Conservation (phyloP, 1,284 basidiomycete genomes). For the Ustilago hordei region DNA sequence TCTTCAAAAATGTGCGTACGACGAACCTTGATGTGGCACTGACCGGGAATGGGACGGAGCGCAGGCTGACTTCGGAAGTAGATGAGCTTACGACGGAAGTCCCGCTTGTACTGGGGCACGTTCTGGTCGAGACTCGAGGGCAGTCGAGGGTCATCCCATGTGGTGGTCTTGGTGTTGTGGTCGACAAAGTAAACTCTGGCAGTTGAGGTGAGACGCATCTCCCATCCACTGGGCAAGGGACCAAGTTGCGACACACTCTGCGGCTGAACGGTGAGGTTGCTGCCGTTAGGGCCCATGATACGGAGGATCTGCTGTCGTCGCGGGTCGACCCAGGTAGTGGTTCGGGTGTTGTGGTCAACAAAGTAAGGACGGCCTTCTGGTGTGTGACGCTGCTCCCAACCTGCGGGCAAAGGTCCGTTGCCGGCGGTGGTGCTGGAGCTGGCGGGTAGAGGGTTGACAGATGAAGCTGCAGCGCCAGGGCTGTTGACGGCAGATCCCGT, state of each 20-base stretch:
- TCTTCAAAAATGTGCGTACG: conserved; percentile 95
- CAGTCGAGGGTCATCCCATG: conserved; percentile 92
- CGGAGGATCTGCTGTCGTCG: conserved; percentile 85
- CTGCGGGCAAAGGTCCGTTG: conserved; percentile 85
- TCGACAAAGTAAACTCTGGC: conserved; percentile 96
- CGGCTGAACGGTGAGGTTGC: conserved; percentile 81
- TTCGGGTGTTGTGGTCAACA: conserved; percentile 89
- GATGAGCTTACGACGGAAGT: conserved; percentile 97
- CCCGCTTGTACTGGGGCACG: conserved; percentile 99
- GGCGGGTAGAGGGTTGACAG: conserved; percentile 48
- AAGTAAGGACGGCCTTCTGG: conserved; percentile 98
- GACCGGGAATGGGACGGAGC: conserved; percentile 82
- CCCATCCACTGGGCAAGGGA: conserved; percentile 94
- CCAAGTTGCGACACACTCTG: conserved; percentile 90
- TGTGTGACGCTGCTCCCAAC: conserved; percentile 98
- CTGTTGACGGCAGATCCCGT: conserved; percentile 38
- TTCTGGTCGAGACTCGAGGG: conserved; percentile 87
- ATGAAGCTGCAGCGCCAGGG: conserved; percentile 32
- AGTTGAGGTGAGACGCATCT: conserved; percentile 93
- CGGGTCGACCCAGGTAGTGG: conserved; percentile 98
- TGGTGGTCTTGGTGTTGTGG: conserved; percentile 92
- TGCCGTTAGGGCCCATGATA: conserved; percentile 85
- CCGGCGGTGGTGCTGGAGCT: conserved; percentile 78
- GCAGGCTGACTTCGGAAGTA: conserved; percentile 99
- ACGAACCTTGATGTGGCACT: conserved; percentile 95